phyloP scores from a whole-genome alignment of 352 stramenopile genomes.

The Phytophthora colocasiae region DNA sequence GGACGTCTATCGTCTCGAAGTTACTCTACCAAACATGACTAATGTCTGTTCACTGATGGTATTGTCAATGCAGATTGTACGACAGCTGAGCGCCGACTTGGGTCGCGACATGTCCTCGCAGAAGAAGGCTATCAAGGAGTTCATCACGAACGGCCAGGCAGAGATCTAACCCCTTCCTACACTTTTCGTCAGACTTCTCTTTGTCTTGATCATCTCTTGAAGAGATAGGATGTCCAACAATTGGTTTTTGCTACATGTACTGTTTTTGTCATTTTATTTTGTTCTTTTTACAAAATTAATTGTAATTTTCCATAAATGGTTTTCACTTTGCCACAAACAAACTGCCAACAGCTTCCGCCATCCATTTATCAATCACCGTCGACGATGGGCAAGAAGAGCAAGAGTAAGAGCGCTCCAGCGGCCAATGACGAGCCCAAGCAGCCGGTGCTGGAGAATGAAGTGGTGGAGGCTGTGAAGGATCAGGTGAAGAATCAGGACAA shows the following conservation, averaged over 20 bases:
- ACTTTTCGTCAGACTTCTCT: neutral
- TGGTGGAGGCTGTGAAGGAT: constrained; percentile 27
- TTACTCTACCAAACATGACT: neutral
- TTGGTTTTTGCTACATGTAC: neutral
- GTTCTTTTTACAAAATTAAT: constrained; percentile 2
- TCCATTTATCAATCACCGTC: constrained; percentile 44
- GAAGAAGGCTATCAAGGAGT: constrained; percentile 87
- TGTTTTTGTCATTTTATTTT: constrained; percentile 5
- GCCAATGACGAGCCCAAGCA: constrained; percentile 8
- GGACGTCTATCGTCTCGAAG: neutral
- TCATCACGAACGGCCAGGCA: constrained; percentile 57
- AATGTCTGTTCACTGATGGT: neutral
- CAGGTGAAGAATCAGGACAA: constrained; percentile 34
- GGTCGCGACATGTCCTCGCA: constrained; percentile 70
- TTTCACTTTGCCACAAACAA: too few relatives aligned
- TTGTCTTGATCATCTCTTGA: neutral
- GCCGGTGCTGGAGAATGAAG: constrained; percentile 20
- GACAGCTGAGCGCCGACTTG: constrained; percentile 69
- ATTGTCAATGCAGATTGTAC: constrained; percentile 60
- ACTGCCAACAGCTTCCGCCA: constrained; percentile 26
- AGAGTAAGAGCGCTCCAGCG: constrained; percentile 18
- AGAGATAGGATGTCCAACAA: neutral
- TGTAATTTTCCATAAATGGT: neutral
- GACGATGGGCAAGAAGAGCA: constrained; percentile 53
- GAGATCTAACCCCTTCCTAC: constrained; percentile 14